These are phyloP conservation scores for Gaeumannomyces tritici DNA, from an alignment of 2,329 filamentous ascomycete genomes.

Conservation along the genomic window DNA sequence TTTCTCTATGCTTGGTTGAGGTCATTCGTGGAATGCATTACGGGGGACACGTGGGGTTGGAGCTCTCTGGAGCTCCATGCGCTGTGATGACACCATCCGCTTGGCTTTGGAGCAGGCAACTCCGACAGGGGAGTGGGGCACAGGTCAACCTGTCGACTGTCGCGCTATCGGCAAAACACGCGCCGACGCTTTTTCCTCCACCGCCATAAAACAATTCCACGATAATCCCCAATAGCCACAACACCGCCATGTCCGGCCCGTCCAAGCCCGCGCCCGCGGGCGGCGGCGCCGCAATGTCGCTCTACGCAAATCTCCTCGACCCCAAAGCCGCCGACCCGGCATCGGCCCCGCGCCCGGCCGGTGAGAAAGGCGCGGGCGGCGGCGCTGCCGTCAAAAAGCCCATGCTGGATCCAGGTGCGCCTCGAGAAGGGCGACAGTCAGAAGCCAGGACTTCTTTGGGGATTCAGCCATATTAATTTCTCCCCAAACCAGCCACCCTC, in stretches of 20 bases:
- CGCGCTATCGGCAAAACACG: neutral
- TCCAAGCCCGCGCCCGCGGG: constrained; percentile 32
- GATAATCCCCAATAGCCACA: neutral
- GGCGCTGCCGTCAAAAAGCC: constrained; percentile 50
- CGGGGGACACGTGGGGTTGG: neutral
- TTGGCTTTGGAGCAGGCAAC: neutral
- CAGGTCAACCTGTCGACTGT: neutral
- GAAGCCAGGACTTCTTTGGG: neutral
- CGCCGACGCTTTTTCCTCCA: neutral
- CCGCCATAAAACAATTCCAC: neutral
- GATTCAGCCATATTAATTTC: neutral
- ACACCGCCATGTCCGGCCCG: constrained; percentile 13
- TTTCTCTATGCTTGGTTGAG: too few species aligned
- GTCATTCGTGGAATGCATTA: too few species aligned
- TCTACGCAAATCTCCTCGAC: constrained; percentile 79
- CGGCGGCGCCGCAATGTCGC: constrained; percentile 43
- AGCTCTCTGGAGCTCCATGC: too few species aligned
- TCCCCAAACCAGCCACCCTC: constrained; percentile 40
- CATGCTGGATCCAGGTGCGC: constrained; percentile 27
- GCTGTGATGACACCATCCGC: neutral
- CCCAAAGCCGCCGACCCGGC: constrained; percentile 28
- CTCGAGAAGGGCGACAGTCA: neutral
- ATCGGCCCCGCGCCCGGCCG: constrained; percentile 69
- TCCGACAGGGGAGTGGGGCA: neutral
- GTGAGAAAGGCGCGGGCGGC: constrained; percentile 30